These are phyloP conservation scores for Clarireedia monteithiana DNA, from an alignment of 2,329 filamentous ascomycete genomes.

Conservation along the genomic window DNA sequence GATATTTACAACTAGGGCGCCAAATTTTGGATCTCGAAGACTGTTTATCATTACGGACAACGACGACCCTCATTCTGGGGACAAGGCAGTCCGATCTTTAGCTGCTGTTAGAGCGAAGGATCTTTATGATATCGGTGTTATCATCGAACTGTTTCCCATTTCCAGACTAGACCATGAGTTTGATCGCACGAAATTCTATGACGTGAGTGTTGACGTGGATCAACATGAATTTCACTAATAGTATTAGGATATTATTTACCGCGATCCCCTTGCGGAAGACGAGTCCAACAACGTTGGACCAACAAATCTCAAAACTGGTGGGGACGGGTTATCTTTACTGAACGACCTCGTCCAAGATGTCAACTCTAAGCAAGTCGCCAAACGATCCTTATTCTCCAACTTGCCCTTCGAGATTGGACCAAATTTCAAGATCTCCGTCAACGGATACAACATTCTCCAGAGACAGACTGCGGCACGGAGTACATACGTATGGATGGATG, in stretches of 20 bases:
- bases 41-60: slow-evolving; percentile 97
- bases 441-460: slow-evolving; percentile 86
- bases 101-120: slow-evolving; percentile 88
- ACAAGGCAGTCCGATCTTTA: slow-evolving; percentile 65
- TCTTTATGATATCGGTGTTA: slow-evolving; percentile 85
- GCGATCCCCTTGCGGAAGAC: slow-evolving; percentile 63
- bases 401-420: slow-evolving; percentile 85
- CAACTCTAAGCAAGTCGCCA: slow-evolving; percentile 81
- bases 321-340: slow-evolving; percentile 71
- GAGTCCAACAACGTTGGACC: slow-evolving; percentile 47
- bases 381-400: slow-evolving; percentile 77
- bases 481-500: slow-evolving; percentile 81
- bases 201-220: slow-evolving; percentile 45
- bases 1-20: slow-evolving; percentile 88
- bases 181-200: slow-evolving; percentile 80
- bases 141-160: slow-evolving; percentile 90
- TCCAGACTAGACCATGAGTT: slow-evolving; percentile 64
- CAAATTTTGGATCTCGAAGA: slow-evolving; percentile 86
- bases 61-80: slow-evolving; percentile 70
- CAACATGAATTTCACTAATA: slow-evolving; percentile 16
- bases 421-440: slow-evolving; percentile 77
- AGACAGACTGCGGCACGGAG: slow-evolving; percentile 73
- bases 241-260: slow-evolving; percentile 79
- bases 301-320: slow-evolving; percentile 53
- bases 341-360: slow-evolving; percentile 79